Conservation (phyloP, 163 green algal genomes). For the Chlorella variabilis region DNA sequence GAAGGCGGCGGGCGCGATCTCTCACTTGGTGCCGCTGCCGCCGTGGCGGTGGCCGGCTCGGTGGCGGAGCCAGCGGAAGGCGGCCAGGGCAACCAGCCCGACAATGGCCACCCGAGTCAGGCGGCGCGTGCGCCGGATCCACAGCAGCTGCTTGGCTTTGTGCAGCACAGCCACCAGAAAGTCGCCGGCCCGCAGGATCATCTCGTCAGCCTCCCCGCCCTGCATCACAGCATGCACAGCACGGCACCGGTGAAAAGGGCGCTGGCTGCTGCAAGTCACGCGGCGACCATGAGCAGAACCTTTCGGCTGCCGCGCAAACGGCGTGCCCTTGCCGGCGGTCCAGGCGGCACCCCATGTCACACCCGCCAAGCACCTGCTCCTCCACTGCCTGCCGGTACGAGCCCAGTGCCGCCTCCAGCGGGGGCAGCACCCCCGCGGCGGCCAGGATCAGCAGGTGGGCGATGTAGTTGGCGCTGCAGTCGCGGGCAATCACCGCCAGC, state of each 20-base stretch:
- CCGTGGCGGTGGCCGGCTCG: not conserved
- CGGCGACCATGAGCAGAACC: too few relatives aligned
- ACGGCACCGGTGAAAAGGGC: too few relatives aligned
- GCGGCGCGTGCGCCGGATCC: not conserved
- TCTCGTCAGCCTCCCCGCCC: slow-evolving; percentile 52
- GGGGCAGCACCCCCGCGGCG: slow-evolving; percentile 29
- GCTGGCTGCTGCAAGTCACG: not conserved
- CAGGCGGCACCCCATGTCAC: too few relatives aligned
- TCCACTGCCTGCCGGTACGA: not conserved
- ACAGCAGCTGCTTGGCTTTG: slow-evolving; percentile 24
- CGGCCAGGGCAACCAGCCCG: not conserved
- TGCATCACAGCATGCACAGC: too few relatives aligned
- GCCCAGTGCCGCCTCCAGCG: slow-evolving; percentile 19
- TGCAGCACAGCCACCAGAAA: slow-evolving; percentile 54
- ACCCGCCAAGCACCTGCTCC: slow-evolving; percentile 10
- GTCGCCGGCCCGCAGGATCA: slow-evolving; percentile 58
- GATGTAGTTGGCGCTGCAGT: slow-evolving; percentile 45
- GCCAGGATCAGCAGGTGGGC: slow-evolving; percentile 28
- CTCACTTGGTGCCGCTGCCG: not conserved
- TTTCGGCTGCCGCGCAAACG: too few relatives aligned
- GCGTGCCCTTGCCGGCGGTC: too few relatives aligned
- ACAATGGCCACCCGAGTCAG: not conserved
- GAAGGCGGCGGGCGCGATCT: too few relatives aligned
- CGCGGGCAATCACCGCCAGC: slow-evolving; percentile 59
- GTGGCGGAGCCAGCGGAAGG: slow-evolving; percentile 10